Base-by-base conservation (phyloP, 192 early-diverging fungal species). In the Rhizoclosmatium sp. region DNA sequence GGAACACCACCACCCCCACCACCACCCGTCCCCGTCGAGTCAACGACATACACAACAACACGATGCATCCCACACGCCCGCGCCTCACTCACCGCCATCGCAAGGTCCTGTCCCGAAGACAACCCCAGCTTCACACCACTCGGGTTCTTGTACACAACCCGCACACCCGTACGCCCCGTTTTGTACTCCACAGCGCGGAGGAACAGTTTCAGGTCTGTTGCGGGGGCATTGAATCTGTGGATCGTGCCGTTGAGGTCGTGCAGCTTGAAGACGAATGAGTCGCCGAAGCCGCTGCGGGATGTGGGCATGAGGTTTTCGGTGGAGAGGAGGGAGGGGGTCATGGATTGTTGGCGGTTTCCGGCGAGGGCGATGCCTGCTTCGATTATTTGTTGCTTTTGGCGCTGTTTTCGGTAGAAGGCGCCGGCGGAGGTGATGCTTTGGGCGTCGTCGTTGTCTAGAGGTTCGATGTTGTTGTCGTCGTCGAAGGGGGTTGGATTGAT, bases 241-340 rank as follows among this genome's bases (percentile, higher is more conserved):
- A 89, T 83, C 65, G 85, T 86, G 69, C 80, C 80, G 14, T 75
- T 64, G 59, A 82, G 39, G 69, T 89, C 87, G 23, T 81, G 79
- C 41, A 89, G 81, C 59, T 89, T 89, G 75, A 89, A 89, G 1
- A 85, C 81, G 69, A 82, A 89, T 19, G 70, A 12, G 45, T 62
- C 72, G 19, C 31, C 44, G 44, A 9, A 19, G 31, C 41, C 45
- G 42, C 21, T 14, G 5, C 59, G 41, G 40, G 41, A 21, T 0
- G 7, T 42, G 5, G 47, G 7, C 10, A 10, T 4, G 21, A 42
- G 21, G 16, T 72, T 21, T 46, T 46, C 60, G 9, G 60, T 62
- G 9, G 45, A 16, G 16, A 56, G 16, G 14, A 76, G 9, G 19
- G 47, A 23, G 3, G 75, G 75, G 14, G 54, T 76, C 23, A 59